A percentile compares a stretch with the other conserved stretches of the same genome.
phyloP scores from a whole-genome alignment of 345 rosid species.

The Ricinus communis region DNA sequence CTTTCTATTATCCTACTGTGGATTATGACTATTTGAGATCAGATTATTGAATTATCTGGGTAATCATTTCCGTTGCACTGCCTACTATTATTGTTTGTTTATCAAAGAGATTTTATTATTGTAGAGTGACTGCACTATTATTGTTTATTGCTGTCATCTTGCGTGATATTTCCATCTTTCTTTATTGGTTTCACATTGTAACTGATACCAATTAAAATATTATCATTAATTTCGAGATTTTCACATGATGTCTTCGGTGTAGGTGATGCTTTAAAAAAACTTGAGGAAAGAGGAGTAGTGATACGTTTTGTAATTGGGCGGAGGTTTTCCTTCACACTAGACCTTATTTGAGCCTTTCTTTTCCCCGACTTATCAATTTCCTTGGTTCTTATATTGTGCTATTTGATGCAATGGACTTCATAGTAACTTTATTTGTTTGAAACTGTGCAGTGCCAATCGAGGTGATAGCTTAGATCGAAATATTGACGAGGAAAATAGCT shows the following conservation, averaged over 20 bases:
- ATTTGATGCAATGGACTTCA: not conserved
- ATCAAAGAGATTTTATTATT: too few relatives aligned
- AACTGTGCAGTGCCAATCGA: conserved; percentile 73
- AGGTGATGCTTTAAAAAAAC: conserved; percentile 81
- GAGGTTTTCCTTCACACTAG: conserved; percentile 51
- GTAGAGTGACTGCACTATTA: not conserved
- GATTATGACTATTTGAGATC: too few relatives aligned
- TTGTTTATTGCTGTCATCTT: not conserved
- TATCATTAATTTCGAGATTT: not conserved
- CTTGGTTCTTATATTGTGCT: conserved; percentile 7
- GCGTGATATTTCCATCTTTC: not conserved
- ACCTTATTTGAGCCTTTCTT: conserved; percentile 11
- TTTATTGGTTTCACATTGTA: not conserved
- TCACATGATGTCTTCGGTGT: not conserved
- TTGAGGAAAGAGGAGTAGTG: conserved; percentile 86
- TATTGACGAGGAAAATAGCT: conserved; percentile 66
- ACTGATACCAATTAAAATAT: not conserved
- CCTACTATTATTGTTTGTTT: not conserved
- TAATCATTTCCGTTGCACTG: too few relatives aligned
- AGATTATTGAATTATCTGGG: too few relatives aligned
- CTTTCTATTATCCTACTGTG: too few relatives aligned
- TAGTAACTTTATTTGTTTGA: conserved; percentile 23
- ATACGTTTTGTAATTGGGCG: conserved; percentile 94
- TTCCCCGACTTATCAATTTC: conserved; percentile 6
- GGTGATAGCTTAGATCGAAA: conserved; percentile 95